Evolutionary conservation across 495 filamentous ascomycete genomes (phyloP), one percentile per base, ranked within the genome.

Genomic region (Xylaria bambusicola): DNA sequence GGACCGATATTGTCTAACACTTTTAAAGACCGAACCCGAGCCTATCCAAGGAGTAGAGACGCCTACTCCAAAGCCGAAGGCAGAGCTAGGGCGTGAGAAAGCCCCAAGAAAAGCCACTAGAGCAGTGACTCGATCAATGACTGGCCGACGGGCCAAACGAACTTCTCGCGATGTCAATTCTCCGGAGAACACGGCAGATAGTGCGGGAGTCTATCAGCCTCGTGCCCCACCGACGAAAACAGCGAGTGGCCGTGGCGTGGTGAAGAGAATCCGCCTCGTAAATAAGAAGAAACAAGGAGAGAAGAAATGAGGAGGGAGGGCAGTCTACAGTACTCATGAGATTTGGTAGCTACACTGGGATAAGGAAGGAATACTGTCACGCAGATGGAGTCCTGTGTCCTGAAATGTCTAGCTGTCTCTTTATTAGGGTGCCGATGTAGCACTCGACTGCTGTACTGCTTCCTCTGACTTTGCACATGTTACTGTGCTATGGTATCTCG

Each of bases 231-330:
- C 44, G 26, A 38, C 44, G 20, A 17, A 54, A 38, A 54, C 36
- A 8, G 18, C 18, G 38, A 44, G 38, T 21, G 52, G 52, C n/a
- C 52, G 52, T 20, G 52, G 36, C 10, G 36, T 42, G 15, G 44
- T 54, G 36, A 42, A 17, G 17, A 42, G n/a, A 23, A 26, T 44
- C 17, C 15, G 26, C 8, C 52, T 20, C 24, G 9, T 18, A 21
- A 38, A 10, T 2, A 54, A 13, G 50, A 53, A 53, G 38, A 29
- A 20, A 29, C 21, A 41, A 42, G 41, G 5, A 31, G 29, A 51
- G 2, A 20, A 5, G 49, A 38, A 20, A 52, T 50, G 47, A 13
- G 13, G 1, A 35, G 1, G 10, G 27, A 12, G 12, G 15, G n/a
- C n/a, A n/a, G n/a, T n/a, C n/a, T n/a, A n/a, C n/a, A n/a, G n/a